These are phyloP conservation scores for Sclerotiophoma versabilis DNA, from an alignment of 2,329 filamentous ascomycete species.

Conservation along the genomic window DNA sequence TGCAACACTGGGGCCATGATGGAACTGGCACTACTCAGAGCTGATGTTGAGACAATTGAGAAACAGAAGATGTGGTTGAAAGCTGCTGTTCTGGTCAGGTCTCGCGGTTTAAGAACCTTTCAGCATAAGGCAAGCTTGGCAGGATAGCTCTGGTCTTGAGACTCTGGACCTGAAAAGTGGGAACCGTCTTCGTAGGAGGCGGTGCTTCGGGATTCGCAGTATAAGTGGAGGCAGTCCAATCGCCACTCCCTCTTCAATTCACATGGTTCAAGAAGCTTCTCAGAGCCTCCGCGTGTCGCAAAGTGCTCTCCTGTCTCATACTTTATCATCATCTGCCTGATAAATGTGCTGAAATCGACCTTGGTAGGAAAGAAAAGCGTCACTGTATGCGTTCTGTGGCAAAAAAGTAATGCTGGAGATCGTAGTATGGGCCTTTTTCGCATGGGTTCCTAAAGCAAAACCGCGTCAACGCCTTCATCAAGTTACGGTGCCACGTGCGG, in stretches of 20 bases:
- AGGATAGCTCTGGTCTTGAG: neutral
- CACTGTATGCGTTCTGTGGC: neutral
- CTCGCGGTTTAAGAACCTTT: neutral
- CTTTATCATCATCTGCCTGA: no score
- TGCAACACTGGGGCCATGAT: conserved; percentile 8
- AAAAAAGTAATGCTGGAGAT: neutral
- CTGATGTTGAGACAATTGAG: neutral
- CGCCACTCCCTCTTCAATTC: neutral
- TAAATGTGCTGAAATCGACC: neutral
- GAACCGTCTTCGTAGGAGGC: neutral
- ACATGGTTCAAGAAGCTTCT: neutral
- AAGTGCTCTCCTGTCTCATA: no score
- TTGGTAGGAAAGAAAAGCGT: neutral
- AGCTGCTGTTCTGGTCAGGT: neutral
- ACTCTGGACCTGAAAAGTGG: neutral
- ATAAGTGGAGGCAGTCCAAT: neutral
- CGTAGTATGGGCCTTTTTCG: neutral
- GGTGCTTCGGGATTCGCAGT: neutral
- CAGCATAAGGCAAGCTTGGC: neutral
- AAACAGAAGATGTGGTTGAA: neutral
- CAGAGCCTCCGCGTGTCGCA: neutral
- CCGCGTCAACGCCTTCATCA: neutral
- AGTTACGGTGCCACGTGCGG: conserved; percentile 1
- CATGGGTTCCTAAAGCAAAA: neutral
- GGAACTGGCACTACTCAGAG: neutral